These are phyloP conservation scores for Endocalyx cinctus DNA, from an alignment of 2,329 filamentous ascomycete species.

Conservation along the genomic window DNA sequence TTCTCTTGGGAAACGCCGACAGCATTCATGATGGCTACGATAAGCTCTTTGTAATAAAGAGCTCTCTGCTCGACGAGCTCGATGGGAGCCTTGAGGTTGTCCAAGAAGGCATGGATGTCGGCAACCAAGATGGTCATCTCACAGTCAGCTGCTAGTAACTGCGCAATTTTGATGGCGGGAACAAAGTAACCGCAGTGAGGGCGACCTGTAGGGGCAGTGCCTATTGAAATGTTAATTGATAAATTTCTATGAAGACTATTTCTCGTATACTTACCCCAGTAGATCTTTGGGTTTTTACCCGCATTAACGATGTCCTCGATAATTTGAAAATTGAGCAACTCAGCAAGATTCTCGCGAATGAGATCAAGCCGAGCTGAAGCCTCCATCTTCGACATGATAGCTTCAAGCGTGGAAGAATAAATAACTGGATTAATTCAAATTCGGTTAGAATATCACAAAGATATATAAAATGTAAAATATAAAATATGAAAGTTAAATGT, in stretches of 20 bases:
- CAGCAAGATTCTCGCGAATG: conserved; percentile 75
- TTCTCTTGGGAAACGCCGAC: conserved; percentile 75
- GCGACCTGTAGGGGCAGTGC: conserved; percentile 55
- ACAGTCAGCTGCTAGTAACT: conserved; percentile 80
- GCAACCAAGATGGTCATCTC: conserved; percentile 74
- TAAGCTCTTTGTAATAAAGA: conserved; percentile 75
- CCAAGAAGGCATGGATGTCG: conserved; percentile 72
- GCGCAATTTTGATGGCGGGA: conserved; percentile 82
- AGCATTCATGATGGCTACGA: conserved; percentile 69
- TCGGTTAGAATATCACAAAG: too few relatives aligned
- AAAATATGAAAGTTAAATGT: too few relatives aligned
- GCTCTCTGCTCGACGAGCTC: conserved; percentile 80
- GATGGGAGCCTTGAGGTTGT: conserved; percentile 80
- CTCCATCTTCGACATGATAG: conserved; percentile 27
- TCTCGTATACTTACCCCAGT: conserved; percentile 77
- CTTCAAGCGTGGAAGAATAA: too few relatives aligned
- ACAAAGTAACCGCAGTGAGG: conserved; percentile 90
- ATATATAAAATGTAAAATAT: too few relatives aligned
- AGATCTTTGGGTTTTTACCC: conserved; percentile 70
- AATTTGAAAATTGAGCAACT: conserved; percentile 80
- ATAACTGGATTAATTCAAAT: too few relatives aligned
- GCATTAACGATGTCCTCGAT: conserved; percentile 69
- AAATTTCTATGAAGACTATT: conserved; percentile 1
- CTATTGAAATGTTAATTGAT: background rate
- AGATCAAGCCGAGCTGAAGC: conserved; percentile 63